These are phyloP conservation scores for Aureobasidium sp. DNA, from an alignment of 2,329 filamentous ascomycete species.

Conservation along the genomic window DNA sequence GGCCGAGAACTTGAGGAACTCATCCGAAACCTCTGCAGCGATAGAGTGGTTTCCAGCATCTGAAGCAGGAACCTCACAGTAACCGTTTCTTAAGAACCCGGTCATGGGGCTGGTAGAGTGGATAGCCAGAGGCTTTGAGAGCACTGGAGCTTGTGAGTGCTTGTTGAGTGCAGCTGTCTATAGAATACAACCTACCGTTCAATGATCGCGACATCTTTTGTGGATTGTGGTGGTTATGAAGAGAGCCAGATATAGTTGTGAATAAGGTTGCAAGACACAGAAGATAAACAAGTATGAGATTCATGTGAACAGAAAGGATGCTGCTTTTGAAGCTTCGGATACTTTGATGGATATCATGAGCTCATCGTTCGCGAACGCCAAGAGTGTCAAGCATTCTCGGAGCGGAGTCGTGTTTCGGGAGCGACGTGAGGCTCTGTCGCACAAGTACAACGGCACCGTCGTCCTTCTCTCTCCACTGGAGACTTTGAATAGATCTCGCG, in stretches of 20 bases:
- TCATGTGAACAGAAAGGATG: neutral
- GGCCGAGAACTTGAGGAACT: constrained; percentile 54
- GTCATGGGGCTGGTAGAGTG: constrained; percentile 52
- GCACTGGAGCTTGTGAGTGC: constrained; percentile 32
- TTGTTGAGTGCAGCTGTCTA: neutral
- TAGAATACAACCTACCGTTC: constrained; percentile 19
- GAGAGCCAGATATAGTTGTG: neutral
- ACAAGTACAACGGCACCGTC: neutral
- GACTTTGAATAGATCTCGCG: neutral
- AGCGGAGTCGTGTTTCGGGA: neutral
- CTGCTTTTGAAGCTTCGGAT: neutral
- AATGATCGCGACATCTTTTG: constrained; percentile 28
- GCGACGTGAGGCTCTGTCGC: neutral
- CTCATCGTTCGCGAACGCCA: constrained; percentile 2
- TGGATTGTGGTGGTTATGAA: constrained; percentile 15
- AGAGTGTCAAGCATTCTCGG: constrained; percentile 2
- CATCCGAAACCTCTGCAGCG: constrained; percentile 48
- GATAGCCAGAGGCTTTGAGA: constrained; percentile 48
- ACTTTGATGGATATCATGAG: constrained; percentile 7
- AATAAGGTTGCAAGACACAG: neutral
- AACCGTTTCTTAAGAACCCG: constrained; percentile 53
- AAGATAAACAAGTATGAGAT: neutral
- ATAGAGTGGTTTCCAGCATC: constrained; percentile 54
- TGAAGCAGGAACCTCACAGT: constrained; percentile 46
- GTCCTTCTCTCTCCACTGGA: neutral